These are phyloP conservation scores for Auriscalpium microsporum DNA, from an alignment of 768 basidiomycete genomes.

Conservation along the genomic window DNA sequence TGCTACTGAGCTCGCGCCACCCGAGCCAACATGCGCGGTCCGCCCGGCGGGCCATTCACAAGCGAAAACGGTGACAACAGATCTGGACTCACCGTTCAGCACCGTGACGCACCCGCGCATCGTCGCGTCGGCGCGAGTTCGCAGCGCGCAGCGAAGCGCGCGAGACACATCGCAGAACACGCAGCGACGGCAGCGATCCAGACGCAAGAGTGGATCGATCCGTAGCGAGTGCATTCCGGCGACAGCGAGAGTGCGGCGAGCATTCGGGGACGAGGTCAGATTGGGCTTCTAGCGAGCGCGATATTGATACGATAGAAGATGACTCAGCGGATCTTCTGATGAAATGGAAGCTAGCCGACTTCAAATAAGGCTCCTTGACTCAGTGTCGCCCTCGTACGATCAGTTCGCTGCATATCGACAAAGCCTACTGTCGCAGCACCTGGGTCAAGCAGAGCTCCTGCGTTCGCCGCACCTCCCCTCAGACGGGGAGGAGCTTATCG, in stretches of 20 bases:
- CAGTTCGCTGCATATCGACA: slow-evolving; percentile 62
- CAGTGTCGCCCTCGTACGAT: slow-evolving; percentile 68
- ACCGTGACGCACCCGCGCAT: slow-evolving; percentile 21
- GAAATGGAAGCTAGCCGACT: slow-evolving; percentile 49
- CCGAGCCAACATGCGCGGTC: slow-evolving; percentile 38
- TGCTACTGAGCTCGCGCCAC: slow-evolving; percentile 16
- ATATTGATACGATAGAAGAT: too few relatives aligned
- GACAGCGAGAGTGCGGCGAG: too few relatives aligned
- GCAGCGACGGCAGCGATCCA: too few relatives aligned
- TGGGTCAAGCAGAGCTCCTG: slow-evolving; percentile 32
- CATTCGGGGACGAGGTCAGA: too few relatives aligned
- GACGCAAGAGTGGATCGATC: too few relatives aligned
- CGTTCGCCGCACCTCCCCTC: slow-evolving; percentile 45
- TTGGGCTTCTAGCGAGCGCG: too few relatives aligned
- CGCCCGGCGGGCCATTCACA: slow-evolving; percentile 30
- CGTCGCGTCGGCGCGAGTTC: too few relatives aligned
- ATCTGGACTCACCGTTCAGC: slow-evolving; percentile 25
- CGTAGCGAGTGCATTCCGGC: too few relatives aligned
- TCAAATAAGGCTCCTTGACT: slow-evolving; percentile 58
- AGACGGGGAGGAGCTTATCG: slow-evolving; percentile 27
- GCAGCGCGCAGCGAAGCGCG: too few relatives aligned
- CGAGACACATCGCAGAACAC: too few relatives aligned
- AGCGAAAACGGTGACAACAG: slow-evolving; percentile 9
- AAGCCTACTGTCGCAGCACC: slow-evolving; percentile 68
- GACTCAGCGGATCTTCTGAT: slow-evolving; percentile 52